Evolutionary conservation across 139 green algal species (phyloP).

Genomic region (Medakamo hakoo): DNA sequence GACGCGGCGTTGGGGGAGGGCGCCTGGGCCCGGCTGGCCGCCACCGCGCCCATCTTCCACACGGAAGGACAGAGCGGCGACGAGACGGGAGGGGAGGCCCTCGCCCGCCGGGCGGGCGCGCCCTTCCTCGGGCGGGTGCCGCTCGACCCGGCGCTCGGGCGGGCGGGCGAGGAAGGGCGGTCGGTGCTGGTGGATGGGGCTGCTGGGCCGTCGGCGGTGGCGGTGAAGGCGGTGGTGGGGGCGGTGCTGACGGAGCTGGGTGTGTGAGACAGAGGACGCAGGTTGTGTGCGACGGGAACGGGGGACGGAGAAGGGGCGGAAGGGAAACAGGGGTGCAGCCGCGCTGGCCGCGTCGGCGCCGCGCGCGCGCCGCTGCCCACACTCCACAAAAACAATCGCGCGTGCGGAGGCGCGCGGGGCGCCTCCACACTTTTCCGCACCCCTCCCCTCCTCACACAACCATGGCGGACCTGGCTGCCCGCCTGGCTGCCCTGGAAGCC

Average conservation of each 20-base stretch:
- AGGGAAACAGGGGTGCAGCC: neutral
- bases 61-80: neutral
- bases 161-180: conserved; percentile 47
- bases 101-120: conserved; percentile 59
- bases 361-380: too few relatives aligned
- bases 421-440: neutral
- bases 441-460: neutral
- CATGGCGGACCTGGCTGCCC: neutral
- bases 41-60: conserved; percentile 9
- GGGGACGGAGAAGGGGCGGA: too few relatives aligned
- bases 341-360: too few relatives aligned
- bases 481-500: neutral
- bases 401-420: neutral
- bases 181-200: conserved; percentile 24
- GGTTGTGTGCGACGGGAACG: neutral
- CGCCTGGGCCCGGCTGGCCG: conserved; percentile 17
- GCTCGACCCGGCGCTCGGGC: conserved; percentile 52
- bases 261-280: neutral
- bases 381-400: too few relatives aligned
- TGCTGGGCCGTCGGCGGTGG: neutral
- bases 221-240: neutral
- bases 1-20: conserved; percentile 21
- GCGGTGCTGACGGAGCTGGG: neutral
- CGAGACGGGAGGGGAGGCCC: conserved; percentile 43
- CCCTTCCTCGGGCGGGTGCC: conserved; percentile 74